A percentile compares a stretch with the other conserved stretches of the same genome.
Evolutionary conservation across 2,329 filamentous ascomycete species (phyloP).

Genomic region (Tolypocladium inflatum): DNA sequence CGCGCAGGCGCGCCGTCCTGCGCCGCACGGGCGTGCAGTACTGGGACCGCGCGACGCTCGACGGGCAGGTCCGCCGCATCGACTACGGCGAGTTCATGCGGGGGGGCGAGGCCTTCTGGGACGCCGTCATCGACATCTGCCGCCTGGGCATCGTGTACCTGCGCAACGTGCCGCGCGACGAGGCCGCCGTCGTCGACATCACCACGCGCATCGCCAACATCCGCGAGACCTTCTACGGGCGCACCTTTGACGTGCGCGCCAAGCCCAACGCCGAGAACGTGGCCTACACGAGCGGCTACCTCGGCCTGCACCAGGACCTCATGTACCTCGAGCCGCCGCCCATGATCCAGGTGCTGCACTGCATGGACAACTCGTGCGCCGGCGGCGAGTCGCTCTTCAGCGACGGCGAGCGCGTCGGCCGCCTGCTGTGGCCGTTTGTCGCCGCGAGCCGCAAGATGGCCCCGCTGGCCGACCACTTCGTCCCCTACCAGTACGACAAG

Average conservation of each 20-base stretch:
- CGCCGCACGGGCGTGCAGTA: conserved; percentile 21
- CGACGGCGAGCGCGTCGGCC: conserved; percentile 57
- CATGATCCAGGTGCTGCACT: conserved; percentile 80
- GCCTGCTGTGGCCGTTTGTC: conserved; percentile 19
- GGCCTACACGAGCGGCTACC: conserved; percentile 73
- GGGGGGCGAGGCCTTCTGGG: conserved; percentile 43
- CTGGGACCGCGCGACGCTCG: conserved; percentile 31
- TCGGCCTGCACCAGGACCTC: conserved; percentile 89
- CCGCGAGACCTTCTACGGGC: conserved; percentile 83
- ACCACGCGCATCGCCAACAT: conserved; percentile 66
- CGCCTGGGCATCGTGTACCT: conserved; percentile 69
- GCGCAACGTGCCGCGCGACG: conserved; percentile 59
- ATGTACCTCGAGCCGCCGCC: conserved; percentile 77
- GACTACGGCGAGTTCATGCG: conserved; percentile 65
- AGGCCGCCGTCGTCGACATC: conserved; percentile 57
- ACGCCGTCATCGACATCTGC: conserved; percentile 52
- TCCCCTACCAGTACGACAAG: conserved; percentile 64
- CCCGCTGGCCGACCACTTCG: conserved; percentile 9
- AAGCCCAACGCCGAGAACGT: conserved; percentile 82
- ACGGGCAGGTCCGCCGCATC: conserved; percentile 43
- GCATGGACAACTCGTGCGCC: conserved; percentile 66
- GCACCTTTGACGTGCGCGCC: conserved; percentile 80
- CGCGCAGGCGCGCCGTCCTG: conserved; percentile 16
- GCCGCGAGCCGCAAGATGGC: conserved; percentile 1
- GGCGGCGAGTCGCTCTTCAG: conserved; percentile 84